Evolutionary conservation across 225 moss, liverwort and hornwort genomes (phyloP), one percentile per base, ranked within the genome.

Genomic region (Ulota crispa): DNA sequence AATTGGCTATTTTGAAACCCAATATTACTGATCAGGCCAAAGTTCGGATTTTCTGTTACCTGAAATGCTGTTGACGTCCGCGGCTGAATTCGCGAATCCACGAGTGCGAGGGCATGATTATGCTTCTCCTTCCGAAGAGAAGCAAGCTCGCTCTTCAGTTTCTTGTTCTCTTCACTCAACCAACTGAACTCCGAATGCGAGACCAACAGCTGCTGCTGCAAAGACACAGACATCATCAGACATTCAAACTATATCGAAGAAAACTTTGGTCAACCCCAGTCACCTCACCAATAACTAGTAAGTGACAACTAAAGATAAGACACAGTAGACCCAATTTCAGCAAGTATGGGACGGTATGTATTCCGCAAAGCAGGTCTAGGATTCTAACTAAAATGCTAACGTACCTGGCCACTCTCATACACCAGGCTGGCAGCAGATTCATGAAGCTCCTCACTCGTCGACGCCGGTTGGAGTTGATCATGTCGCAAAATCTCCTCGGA

Each of bases 101-200:
- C 23, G 42, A 82, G 73, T 20, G 73, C 80, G 42, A 80, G 82
- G 68, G 82, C 76, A 19, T 2, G 68, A 18, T 1, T 72, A 61
- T 76, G 80, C 23, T 83, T 77, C 68, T 73, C 80, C n/a, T 80
- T 77, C 73, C 82, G 80, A 37, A 77, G 82, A 7, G 72, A 56
- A 45, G 85, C 75, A 7, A 88, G 80, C 80, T 88, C 80, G 64
- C 28, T 57, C 72, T 77, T 85, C 37, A 88, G 73, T 32, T 76
- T 62, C 72, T 76, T 82, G 67, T 83, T 77, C 79, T 88, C 85
- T 56, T 77, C 63, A 20, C 80, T 76, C 64, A 83, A 68, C 47
- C 80, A 68, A 31, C n/a, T 77, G 39, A 80, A 47, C 77, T 82
- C 88, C 75, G 85, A 64, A 68, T 68, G 66, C 30, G 85, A 80